These are phyloP conservation scores for Pisolithus orientalis DNA, from an alignment of 768 basidiomycete species.

Conservation along the genomic window DNA sequence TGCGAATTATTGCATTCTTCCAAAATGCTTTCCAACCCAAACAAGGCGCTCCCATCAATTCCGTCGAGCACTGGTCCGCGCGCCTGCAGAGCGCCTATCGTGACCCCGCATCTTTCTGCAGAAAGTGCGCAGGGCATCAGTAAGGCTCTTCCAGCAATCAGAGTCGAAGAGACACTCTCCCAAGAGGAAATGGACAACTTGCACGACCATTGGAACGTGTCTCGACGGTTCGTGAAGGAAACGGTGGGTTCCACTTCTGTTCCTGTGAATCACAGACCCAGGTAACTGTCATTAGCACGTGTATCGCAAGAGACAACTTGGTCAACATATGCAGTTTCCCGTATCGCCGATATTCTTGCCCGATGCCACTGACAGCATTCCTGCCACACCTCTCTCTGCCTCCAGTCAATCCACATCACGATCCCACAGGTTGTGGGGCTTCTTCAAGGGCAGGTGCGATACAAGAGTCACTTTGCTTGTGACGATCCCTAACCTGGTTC, in stretches of 20 bases:
- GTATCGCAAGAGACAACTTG: conserved; percentile 14
- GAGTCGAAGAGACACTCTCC: conserved; percentile 14
- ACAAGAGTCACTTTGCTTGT: not conserved
- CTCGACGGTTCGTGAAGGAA: too few relatives aligned
- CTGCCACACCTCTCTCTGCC: not conserved
- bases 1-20: too few relatives aligned
- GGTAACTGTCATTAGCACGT: conserved; percentile 12
- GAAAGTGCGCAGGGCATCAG: not conserved
- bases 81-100: not conserved
- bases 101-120: not conserved
- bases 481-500: not conserved
- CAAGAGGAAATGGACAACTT: conserved; percentile 12
- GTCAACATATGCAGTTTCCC: not conserved
- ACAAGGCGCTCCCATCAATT: conserved; percentile 19
- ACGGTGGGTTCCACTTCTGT: conserved; percentile 15
- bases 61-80: conserved; percentile 1
- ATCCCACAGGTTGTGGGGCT: conserved; percentile 11
- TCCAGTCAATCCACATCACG: not conserved
- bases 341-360: conserved; percentile 12
- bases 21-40: conserved; percentile 9
- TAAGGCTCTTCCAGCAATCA: conserved; percentile 12
- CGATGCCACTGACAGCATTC: not conserved
- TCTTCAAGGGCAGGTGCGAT: conserved; percentile 17
- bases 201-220: conserved; percentile 21
- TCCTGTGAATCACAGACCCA: not conserved